A percentile compares a stretch with the other conserved stretches of the same genome.
Conservation (phyloP, 805 yeast species). For the Groenewaldozyma salmanticensis region DNA sequence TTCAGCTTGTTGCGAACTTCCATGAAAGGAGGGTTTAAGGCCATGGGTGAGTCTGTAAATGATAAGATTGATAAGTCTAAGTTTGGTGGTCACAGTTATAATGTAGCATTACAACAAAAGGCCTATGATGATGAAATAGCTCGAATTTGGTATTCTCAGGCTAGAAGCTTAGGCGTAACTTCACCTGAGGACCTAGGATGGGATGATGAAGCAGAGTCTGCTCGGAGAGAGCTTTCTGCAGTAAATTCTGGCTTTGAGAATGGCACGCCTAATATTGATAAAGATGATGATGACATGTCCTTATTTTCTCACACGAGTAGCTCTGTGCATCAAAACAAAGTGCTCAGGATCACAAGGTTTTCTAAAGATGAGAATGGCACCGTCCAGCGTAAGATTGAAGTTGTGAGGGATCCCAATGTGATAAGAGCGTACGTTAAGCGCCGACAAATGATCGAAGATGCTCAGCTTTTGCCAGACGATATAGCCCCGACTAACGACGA, state of each 20-base stretch:
- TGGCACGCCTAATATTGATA: slow-evolving; percentile 9
- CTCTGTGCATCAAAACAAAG: slow-evolving; percentile 29
- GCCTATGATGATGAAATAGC: slow-evolving; percentile 85
- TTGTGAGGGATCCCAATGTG: slow-evolving; percentile 75
- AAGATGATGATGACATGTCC: slow-evolving; percentile 31
- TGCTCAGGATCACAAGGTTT: slow-evolving; percentile 63
- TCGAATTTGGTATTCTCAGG: slow-evolving; percentile 84
- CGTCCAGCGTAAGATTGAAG: slow-evolving; percentile 68
- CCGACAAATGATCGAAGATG: slow-evolving; percentile 54
- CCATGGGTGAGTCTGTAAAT: slow-evolving; percentile 31
- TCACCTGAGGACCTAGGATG: slow-evolving; percentile 29
- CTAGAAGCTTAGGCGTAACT: slow-evolving; percentile 42
- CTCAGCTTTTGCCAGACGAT: slow-evolving; percentile 61
- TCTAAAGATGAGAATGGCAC: slow-evolving; percentile 78
- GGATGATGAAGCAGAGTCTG: slow-evolving; percentile 24
- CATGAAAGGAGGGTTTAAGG: slow-evolving; percentile 84
- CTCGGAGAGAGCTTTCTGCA: slow-evolving; percentile 10
- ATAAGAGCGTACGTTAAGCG: slow-evolving; percentile 75
- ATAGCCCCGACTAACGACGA: slow-evolving; percentile 72
- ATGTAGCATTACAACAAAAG: slow-evolving; percentile 78
- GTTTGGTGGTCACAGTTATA: slow-evolving; percentile 60
- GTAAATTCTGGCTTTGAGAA: slow-evolving; percentile 1
- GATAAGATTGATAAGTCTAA: slow-evolving; percentile 34
- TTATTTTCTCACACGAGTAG: slow-evolving; percentile 19
- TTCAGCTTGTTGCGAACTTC: slow-evolving; percentile 83